Evolutionary conservation across 495 filamentous ascomycete genomes (phyloP).

Genomic region (Trichoderma orchidacearum): DNA sequence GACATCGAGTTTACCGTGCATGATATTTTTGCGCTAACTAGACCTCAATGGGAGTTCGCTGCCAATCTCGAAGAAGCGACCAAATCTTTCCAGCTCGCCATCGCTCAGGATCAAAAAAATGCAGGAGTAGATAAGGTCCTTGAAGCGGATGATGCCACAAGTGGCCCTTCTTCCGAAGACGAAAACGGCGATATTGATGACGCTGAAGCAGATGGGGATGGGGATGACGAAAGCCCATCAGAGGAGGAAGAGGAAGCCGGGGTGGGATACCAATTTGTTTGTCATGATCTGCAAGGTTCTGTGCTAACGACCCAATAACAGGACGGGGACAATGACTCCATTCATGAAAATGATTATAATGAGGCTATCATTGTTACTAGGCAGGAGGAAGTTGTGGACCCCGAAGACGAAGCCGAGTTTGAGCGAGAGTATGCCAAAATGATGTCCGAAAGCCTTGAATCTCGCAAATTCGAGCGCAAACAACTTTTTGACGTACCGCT

Average conservation of each 20-base stretch:
- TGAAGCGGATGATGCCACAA: constrained; percentile 58
- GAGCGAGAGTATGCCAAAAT: constrained; percentile 97
- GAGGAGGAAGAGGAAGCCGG: constrained; percentile 36
- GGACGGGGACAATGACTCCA: constrained; percentile 30
- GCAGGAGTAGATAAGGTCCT: constrained; percentile 49
- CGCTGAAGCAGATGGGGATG: constrained; percentile 19
- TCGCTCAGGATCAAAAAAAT: constrained; percentile 76
- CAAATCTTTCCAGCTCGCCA: constrained; percentile 71
- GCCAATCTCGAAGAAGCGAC: constrained; percentile 71
- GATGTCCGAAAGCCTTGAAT: constrained; percentile 94
- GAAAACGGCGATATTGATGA: constrained; percentile 48
- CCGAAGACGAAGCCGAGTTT: constrained; percentile 91
- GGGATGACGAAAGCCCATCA: constrained; percentile 8
- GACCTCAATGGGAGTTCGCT: constrained; percentile 85
- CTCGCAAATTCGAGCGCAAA: constrained; percentile 88
- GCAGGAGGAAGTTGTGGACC: constrained; percentile 81
- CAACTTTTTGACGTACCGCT: constrained; percentile 85
- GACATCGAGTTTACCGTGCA: constrained; percentile 95
- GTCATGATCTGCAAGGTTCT: constrained; percentile 1
- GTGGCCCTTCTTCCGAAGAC: constrained; percentile 50
- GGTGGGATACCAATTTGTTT: constrained; percentile 10
- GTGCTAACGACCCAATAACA: constrained; percentile 13
- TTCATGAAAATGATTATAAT: constrained; percentile 44
- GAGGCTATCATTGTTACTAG: constrained; percentile 84
- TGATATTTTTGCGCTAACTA: constrained; percentile 69